These are phyloP conservation scores for Boletus subparvulus DNA, from an alignment of 768 basidiomycete genomes.

Conservation along the genomic window DNA sequence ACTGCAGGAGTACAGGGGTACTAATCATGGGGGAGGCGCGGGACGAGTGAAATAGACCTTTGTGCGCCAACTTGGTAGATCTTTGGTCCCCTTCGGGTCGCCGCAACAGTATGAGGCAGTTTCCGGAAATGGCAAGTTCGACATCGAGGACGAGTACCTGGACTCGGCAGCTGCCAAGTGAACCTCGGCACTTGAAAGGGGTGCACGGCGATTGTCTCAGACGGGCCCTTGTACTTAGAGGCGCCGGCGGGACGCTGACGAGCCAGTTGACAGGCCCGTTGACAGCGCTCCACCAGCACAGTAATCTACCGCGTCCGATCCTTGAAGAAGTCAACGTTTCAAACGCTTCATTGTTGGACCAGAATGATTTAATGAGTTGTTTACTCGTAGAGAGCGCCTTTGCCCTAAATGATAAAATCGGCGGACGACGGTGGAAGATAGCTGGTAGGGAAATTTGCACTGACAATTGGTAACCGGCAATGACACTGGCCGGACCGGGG, in stretches of 20 bases:
- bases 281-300: conserved; percentile 1
- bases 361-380: background rate
- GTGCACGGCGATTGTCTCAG: conserved; percentile 4
- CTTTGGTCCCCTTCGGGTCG: too few species aligned
- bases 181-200: background rate
- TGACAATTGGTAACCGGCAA: background rate
- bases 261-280: background rate
- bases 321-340: background rate
- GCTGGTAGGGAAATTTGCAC: background rate
- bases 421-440: background rate
- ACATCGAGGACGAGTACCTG: conserved; percentile 8
- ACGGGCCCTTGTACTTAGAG: background rate
- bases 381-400: background rate
- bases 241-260: background rate
- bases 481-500: background rate
- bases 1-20: background rate
- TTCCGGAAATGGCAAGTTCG: conserved; percentile 10
- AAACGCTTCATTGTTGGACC: conserved; percentile 10
- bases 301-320: background rate
- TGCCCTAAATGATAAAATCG: conserved; percentile 5
- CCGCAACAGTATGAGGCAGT: background rate
- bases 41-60: background rate
- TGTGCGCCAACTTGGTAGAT: background rate
- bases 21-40: too few species aligned
- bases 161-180: background rate